These are phyloP conservation scores for Phytophthora pinifolia DNA, from an alignment of 352 stramenopile species.

Conservation along the genomic window DNA sequence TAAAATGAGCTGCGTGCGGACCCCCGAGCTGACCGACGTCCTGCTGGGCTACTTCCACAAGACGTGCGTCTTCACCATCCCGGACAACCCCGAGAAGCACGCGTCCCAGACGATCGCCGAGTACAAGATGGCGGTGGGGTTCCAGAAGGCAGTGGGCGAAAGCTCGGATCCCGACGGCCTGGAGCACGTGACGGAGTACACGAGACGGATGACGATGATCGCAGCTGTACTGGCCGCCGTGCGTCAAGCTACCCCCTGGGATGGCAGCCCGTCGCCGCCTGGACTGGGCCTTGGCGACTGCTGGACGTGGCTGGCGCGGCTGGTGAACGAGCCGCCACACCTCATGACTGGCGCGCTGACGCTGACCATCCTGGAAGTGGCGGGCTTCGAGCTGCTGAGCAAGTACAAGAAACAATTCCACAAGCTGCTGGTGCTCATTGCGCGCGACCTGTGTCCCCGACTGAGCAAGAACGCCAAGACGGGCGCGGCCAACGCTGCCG, in stretches of 20 bases:
- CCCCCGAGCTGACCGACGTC: conserved; percentile 68
- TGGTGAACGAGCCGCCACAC: conserved; percentile 71
- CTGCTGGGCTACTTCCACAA: conserved; percentile 76
- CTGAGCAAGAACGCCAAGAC: conserved; percentile 76
- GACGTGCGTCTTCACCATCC: conserved; percentile 75
- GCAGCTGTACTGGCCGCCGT: conserved; percentile 65
- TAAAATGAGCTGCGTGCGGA: conserved; percentile 73
- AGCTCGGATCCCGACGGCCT: conserved; percentile 56
- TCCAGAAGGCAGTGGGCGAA: conserved; percentile 65
- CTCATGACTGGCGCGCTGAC: conserved; percentile 69
- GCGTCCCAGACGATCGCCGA: conserved; percentile 50
- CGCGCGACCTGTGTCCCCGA: conserved; percentile 55
- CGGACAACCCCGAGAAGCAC: conserved; percentile 58
- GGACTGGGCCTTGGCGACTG: conserved; percentile 67
- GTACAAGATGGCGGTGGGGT: conserved; percentile 68
- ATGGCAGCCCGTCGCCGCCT: conserved; percentile 47
- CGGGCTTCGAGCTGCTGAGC: conserved; percentile 61
- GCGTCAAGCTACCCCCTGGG: conserved; percentile 68
- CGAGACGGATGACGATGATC: conserved; percentile 82
- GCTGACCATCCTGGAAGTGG: conserved; percentile 80
- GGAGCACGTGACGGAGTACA: conserved; percentile 78
- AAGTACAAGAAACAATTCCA: conserved; percentile 80
- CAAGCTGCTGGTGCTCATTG: conserved; percentile 73
- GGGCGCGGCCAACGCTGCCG: conserved; percentile 72
- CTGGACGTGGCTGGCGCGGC: conserved; percentile 67